phyloP scores from a whole-genome alignment of 2,329 filamentous ascomycete genomes.

The Clarireedia homoeocarpa region DNA sequence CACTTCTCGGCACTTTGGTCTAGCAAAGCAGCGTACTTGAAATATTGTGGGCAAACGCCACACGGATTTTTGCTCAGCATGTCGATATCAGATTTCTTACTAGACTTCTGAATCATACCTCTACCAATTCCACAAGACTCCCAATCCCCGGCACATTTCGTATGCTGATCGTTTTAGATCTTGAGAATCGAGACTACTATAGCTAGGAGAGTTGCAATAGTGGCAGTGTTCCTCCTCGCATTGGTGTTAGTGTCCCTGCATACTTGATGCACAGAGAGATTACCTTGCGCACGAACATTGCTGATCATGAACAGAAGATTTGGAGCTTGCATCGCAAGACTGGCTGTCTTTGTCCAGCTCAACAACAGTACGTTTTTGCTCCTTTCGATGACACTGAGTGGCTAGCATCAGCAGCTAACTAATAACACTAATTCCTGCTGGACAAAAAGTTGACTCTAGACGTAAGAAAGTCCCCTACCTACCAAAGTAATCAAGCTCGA shows the following conservation, averaged over 20 bases:
- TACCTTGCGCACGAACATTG: background rate
- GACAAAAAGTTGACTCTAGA: background rate
- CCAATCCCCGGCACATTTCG: background rate
- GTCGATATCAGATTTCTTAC: background rate
- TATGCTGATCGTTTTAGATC: background rate
- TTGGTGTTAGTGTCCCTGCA: background rate
- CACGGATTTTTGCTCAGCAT: background rate
- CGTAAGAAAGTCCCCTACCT: background rate
- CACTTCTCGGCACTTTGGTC: background rate
- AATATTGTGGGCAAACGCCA: background rate
- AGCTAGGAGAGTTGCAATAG: background rate
- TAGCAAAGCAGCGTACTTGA: background rate
- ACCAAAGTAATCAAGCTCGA: background rate
- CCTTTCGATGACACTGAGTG: background rate
- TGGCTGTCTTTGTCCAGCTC: background rate
- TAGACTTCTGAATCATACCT: background rate
- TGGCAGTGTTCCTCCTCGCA: conserved; percentile 5
- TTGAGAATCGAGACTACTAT: background rate
- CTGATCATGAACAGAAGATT: background rate
- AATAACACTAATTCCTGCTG: background rate
- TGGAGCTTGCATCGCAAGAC: background rate
- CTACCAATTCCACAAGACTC: background rate
- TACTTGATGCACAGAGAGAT: background rate
- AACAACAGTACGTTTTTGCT: background rate
- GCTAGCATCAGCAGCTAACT: background rate